phyloP scores from a whole-genome alignment of 2,329 filamentous ascomycete genomes.

The Microdochium bolleyi region DNA sequence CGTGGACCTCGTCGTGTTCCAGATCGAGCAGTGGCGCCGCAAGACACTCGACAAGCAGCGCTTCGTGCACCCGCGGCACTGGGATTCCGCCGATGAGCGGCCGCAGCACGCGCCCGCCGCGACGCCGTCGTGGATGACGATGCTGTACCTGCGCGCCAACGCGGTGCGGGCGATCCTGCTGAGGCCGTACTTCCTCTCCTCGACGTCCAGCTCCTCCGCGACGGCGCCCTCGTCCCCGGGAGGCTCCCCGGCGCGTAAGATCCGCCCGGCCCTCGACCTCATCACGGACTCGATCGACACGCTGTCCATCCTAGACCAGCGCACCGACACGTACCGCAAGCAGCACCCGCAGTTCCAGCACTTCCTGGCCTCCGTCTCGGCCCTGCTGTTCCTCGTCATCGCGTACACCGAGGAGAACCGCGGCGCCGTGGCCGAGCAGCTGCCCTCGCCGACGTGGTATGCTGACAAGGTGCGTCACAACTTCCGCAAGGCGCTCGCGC shows the following conservation, averaged over 20 bases:
- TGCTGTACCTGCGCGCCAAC: slow-evolving; percentile 5
- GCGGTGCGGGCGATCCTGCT: slow-evolving; percentile 4
- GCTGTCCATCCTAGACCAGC: slow-evolving; percentile 2
- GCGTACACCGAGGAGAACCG: background rate
- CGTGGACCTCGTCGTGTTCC: slow-evolving; percentile 19
- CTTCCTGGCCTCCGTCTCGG: slow-evolving; percentile 3
- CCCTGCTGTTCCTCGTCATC: slow-evolving; percentile 4
- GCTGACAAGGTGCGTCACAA: background rate
- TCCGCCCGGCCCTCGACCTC: slow-evolving; percentile 2
- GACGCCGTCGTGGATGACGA: slow-evolving; percentile 5
- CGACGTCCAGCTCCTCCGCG: background rate
- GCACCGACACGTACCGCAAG: slow-evolving; percentile 4
- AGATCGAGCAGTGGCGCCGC: slow-evolving; percentile 10
- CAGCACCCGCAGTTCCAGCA: slow-evolving; percentile 6
- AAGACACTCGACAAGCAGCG: slow-evolving; percentile 2
- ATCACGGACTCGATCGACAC: background rate
- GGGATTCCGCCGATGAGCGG: background rate
- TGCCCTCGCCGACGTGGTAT: background rate
- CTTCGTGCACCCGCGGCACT: background rate
- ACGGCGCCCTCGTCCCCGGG: background rate
- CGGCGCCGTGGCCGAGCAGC: background rate
- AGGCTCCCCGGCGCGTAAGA: background rate
- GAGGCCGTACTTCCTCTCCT: slow-evolving; percentile 5
- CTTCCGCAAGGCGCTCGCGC: slow-evolving; percentile 1
- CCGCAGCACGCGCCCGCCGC: background rate